phyloP scores from a whole-genome alignment of 352 stramenopile genomes.

The Poterioochromonas sp. region DNA sequence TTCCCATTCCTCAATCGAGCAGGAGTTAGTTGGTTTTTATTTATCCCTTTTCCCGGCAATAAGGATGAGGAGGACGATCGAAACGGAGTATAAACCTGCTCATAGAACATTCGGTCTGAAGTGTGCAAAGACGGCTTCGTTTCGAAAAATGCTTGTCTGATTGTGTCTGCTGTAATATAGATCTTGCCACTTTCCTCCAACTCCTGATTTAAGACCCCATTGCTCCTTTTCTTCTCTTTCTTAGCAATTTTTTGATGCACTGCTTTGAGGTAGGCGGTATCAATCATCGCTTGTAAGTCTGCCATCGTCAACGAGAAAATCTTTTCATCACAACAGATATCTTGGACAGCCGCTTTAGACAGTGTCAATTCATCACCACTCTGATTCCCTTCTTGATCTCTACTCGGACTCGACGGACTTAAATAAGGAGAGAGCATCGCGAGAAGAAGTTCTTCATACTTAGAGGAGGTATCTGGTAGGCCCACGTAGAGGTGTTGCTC shows the following conservation, averaged over 20 bases:
- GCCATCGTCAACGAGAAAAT: background rate
- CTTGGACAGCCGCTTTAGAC: background rate
- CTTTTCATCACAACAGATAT: background rate
- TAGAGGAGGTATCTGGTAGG: conserved; percentile 52
- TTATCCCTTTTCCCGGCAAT: too few species aligned
- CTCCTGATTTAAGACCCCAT: background rate
- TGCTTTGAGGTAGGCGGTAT: background rate
- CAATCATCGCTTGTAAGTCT: background rate
- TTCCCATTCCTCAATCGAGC: too few species aligned
- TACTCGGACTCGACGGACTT: too few species aligned
- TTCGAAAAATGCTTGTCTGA: background rate
- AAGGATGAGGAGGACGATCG: too few species aligned
- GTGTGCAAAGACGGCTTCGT: background rate
- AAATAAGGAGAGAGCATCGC: too few species aligned
- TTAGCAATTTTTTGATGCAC: background rate
- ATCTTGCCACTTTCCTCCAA: background rate
- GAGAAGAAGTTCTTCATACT: conserved; percentile 50
- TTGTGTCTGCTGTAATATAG: background rate
- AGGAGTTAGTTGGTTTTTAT: too few species aligned
- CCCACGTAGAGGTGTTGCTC: conserved; percentile 85
- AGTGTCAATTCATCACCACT: background rate
- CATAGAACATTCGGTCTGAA: background rate
- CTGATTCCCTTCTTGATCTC: background rate
- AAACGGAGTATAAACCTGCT: background rate
- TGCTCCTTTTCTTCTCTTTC: background rate